Base-by-base conservation (phyloP, 2,329 filamentous ascomycete genomes). In the Coniochaeta sp. region DNA sequence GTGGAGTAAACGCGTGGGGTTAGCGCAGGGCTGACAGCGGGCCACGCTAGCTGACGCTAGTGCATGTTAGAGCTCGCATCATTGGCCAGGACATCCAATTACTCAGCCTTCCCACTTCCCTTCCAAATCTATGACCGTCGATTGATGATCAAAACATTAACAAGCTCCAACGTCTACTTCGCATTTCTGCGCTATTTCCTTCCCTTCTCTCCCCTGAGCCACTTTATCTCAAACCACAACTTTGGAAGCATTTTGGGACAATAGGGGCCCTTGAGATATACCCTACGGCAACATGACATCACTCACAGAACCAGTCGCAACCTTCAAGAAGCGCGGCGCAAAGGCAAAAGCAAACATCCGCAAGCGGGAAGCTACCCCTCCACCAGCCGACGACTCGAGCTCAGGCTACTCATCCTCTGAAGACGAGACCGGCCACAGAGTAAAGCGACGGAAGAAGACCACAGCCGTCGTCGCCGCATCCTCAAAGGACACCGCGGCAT, bases 311-410 rank as follows among this genome's bases (percentile, higher is more conserved):
- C 79, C 81, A 0, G 75, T 85, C 12, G 79, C 86, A 13, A 68
- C 88, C 49, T 96, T 96, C 79, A 96, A 95, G 69, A 95, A 94
- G 69, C 83, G 91, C 65, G 79, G 82, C 58, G 79, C 80, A 62
- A 95, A 91, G 65, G 80, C 79, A 56, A 91, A 89, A 64, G 78
- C 84, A 48, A 91, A 85, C 63, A 74, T 91, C 51, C 83, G 91
- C 63, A 96, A 95, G 74, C 83, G 89, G 58, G 81, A 87, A 18
- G 82, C 86, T 26, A 88, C 90, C 32, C 89, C 90, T 50, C 87
- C 89, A 6, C 84, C 86, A 12, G 81, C 80, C 70, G 28, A 65
- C 53, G 57, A 72, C 54, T 74, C 70, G n/a, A n/a, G n/a, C 60
- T 83, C 79, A 52, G 79, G 83, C 55, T 86, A 81, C 65, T 87